These are phyloP conservation scores for Agaricus blazei DNA, from an alignment of 768 basidiomycete species.

Conservation along the genomic window DNA sequence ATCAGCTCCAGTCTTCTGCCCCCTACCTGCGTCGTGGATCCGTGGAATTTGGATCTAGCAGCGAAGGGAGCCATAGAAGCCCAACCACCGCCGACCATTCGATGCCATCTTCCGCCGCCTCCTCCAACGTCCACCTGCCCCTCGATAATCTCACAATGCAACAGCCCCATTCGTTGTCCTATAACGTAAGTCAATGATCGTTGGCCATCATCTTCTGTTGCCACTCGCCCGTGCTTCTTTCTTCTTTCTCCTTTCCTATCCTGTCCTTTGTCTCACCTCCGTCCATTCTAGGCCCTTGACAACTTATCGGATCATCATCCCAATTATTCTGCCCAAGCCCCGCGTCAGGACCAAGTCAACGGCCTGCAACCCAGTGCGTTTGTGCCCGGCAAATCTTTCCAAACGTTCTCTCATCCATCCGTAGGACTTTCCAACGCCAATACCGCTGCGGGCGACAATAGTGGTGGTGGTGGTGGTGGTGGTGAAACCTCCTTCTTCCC, in stretches of 20 bases:
- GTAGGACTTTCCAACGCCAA: slow-evolving; percentile 37
- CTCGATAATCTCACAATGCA: slow-evolving; percentile 13
- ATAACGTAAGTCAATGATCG: slow-evolving; percentile 8
- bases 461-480: slow-evolving; percentile 2
- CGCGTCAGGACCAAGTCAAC: slow-evolving; percentile 1
- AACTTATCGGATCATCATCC: background rate
- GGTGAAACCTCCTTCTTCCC: slow-evolving; percentile 65
- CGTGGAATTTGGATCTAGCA: slow-evolving; percentile 33
- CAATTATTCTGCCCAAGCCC: background rate
- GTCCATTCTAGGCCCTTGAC: background rate
- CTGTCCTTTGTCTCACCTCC: background rate
- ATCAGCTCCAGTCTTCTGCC: slow-evolving; percentile 4
- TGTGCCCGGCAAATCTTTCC: too few species aligned
- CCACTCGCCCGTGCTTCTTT: background rate
- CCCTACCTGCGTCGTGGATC: slow-evolving; percentile 25
- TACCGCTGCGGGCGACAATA: slow-evolving; percentile 16
- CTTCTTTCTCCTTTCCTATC: slow-evolving; percentile 10
- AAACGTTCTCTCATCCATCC: too few species aligned
- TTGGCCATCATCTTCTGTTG: background rate
- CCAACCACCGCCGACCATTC: slow-evolving; percentile 30
- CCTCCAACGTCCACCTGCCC: slow-evolving; percentile 49
- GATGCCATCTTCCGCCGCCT: slow-evolving; percentile 48
- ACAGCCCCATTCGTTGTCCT: background rate
- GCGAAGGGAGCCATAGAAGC: slow-evolving; percentile 39
- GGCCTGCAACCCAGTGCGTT: background rate